Evolutionary conservation across 1,284 basidiomycete species (phyloP).

Genomic region (Boletus smithii): DNA sequence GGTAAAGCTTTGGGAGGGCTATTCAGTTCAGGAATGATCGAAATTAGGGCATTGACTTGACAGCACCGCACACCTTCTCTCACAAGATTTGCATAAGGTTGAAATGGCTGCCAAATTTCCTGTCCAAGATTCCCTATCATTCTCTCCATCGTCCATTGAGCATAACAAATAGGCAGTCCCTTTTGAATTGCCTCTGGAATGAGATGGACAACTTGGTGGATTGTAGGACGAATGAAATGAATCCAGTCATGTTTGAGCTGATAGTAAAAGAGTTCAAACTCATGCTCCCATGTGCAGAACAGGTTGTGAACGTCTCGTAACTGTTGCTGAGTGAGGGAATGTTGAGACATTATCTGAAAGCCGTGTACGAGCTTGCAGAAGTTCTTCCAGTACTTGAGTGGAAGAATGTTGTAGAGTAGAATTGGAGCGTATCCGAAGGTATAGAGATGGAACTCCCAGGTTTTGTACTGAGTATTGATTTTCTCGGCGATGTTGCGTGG

Average conservation of each 20-base stretch:
- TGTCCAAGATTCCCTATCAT: conserved; percentile 12
- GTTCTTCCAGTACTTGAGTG: neutral
- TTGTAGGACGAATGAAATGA: neutral
- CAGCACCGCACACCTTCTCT: neutral
- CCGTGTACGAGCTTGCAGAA: neutral
- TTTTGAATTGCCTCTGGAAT: neutral
- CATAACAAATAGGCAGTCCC: conserved; percentile 7
- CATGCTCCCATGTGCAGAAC: neutral
- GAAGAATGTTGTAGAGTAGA: neutral
- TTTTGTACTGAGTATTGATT: neutral
- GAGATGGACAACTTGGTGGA: conserved; percentile 7
- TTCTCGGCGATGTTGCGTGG: no score
- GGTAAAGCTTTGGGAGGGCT: no score
- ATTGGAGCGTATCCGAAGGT: neutral
- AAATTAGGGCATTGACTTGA: neutral
- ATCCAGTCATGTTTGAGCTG: neutral
- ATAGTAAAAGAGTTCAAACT: conserved; percentile 4
- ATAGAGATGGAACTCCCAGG: neutral
- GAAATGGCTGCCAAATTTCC: conserved; percentile 7
- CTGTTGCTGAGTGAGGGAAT: no score
- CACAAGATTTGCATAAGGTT: neutral
- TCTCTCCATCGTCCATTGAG: conserved; percentile 14
- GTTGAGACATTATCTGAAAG: neutral
- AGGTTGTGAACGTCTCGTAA: neutral
- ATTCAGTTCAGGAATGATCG: no score